Base-by-base conservation (phyloP, 2,329 filamentous ascomycete genomes). In the Ophiosphaerella korrae region DNA sequence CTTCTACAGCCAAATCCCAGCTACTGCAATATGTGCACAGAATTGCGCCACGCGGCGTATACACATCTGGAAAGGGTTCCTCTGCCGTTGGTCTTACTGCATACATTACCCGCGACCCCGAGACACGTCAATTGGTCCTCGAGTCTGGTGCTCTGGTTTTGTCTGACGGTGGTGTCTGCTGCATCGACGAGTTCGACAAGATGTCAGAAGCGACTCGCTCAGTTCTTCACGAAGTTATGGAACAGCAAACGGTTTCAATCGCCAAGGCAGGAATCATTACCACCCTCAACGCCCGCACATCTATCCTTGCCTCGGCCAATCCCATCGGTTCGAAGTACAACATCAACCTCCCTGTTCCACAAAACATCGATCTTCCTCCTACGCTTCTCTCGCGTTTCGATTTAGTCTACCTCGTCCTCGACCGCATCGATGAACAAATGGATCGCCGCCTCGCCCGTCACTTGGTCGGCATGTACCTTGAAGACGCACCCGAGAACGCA, bases 281-380 rank as follows among this genome's bases (percentile, higher is more conserved):
- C 1, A 99, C 94, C 0, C 80, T 99, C 53, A 99, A 99, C 70
- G 94, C 94, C 23, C 84, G 94, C 68, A 97, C 94, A 1, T 95
- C 90, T 58, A 97, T 99, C 68, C 84, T 99, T 26, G 94, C 94
- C 13, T 97, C 93, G 9, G 94, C 94, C 74, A 99, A 99, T 71
- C 94, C 94, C 1, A 97, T 99, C 60, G 94, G 94, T 65, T 96
- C 91, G 77, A 92, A 95, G 71, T 99, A 99, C 78, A 97, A 99
- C 74, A 89, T 91, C 2, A 93, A 96, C 67, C 78, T 99, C 21
- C 92, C 94, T 0, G 94, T 99, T 12, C 94, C 94, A 3, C 92
- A 97, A 67, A 99, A 99, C 74, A 99, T 99, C 64, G 94, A 99
- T 68, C 84, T 99, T 7, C 94, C 94, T 0, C 94, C 94, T 0